A percentile compares a stretch with the other conserved stretches of the same genome.
Conservation (phyloP, 208 protist species). For the Crithidia brevicula region DNA sequence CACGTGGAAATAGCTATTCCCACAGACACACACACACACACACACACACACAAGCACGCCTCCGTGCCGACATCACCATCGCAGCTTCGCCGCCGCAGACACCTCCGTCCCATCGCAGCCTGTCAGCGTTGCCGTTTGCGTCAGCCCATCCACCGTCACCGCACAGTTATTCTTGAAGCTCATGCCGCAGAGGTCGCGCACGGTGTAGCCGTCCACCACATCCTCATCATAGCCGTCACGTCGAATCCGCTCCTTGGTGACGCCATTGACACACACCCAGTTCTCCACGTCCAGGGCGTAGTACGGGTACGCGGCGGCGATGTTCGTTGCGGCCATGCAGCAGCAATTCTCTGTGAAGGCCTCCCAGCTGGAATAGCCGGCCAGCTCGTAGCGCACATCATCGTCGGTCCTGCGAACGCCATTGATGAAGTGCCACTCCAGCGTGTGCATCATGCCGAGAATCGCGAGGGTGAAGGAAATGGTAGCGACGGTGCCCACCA, state of each 20-base stretch:
- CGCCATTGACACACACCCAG: constrained; percentile 75
- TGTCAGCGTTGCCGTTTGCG: constrained; percentile 12
- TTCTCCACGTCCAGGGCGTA: constrained; percentile 70
- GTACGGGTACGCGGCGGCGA: constrained; percentile 42
- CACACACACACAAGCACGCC: not conserved
- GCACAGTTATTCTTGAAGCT: constrained; percentile 52
- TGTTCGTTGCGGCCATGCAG: constrained; percentile 44
- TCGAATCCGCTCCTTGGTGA: constrained; percentile 76
- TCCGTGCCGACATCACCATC: constrained; percentile 59
- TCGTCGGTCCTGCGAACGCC: constrained; percentile 21
- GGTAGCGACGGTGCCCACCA: constrained; percentile 45
- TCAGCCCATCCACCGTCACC: constrained; percentile 11
- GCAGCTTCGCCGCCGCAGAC: constrained; percentile 12
- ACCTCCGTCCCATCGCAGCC: constrained; percentile 28
- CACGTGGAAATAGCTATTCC: not conserved
- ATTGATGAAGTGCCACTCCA: constrained; percentile 42
- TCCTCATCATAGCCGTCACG: constrained; percentile 39
- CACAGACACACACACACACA: not conserved
- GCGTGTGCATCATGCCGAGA: constrained; percentile 53
- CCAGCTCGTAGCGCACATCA: constrained; percentile 39
- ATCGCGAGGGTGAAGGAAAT: constrained; percentile 52
- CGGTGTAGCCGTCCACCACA: constrained; percentile 47
- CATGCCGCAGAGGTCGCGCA: constrained; percentile 76
- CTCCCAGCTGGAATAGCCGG: constrained; percentile 60
- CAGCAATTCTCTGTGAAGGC: constrained; percentile 67